Base-by-base conservation (phyloP, 305 asterid genomes). In the Plantago coronopus region DNA sequence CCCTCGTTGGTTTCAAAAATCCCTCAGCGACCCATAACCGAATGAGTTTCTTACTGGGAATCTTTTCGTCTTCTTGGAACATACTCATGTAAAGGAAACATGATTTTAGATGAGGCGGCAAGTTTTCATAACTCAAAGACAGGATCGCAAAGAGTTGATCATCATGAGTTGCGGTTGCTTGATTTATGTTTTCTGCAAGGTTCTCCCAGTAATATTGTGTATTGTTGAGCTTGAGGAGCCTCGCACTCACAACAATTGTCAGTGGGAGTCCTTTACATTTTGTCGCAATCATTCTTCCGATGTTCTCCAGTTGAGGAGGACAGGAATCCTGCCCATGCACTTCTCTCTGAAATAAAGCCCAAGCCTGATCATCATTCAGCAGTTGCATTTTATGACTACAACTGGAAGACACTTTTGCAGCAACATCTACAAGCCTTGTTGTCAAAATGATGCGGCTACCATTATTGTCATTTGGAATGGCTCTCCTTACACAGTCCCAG, bases 81-180 rank as follows among this genome's bases (percentile, higher is more conserved):
- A 66, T 67, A 27, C 70, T 76, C 79, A 67, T 70, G 67, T 77
- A 77, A 8, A 77, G 82, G 31, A 77, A 77, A 45, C 82, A 73
- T 3, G 70, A 72, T 61, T 57, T 77, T 40, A 67, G 15, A 55
- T 15, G 59, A 12, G 66, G 17, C 1, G 76, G 82, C 72, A 77
- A 57, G 49, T 67, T 65, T 9, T 56, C 61, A 25, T 77, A 77
- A 56, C 74, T 56, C 8, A 68, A 29, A 37, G 65, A 21, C 46
- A 77, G 25, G 7, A 77, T 77, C 65, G 50, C 76, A 29, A 21
- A 4, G 62, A 49, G 56, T 0, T 49, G 20, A 44, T 48, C 19
- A 0, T 51, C 38, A 15, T 17, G 56, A 21, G 56, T 54, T 18
- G 2, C 5, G 12, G 25, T 27, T 13, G 27, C 56, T 13, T 25